Conservation (phyloP, 352 stramenopile species). For the Pythium graminicola region DNA sequence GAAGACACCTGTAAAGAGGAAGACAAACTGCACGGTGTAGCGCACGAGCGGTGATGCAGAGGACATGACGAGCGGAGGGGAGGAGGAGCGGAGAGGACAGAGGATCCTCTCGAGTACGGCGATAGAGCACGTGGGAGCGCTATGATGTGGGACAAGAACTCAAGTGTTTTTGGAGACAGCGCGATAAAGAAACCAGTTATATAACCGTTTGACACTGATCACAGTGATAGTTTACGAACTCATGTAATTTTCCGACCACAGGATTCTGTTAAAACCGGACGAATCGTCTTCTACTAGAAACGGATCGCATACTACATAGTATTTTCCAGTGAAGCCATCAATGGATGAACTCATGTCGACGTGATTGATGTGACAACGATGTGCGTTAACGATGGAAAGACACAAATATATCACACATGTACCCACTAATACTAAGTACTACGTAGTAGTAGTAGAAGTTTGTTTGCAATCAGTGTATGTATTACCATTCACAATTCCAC, state of each 20-base stretch:
- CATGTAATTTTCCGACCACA: neutral
- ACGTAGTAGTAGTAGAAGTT: too few relatives aligned
- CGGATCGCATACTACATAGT: conserved; percentile 4
- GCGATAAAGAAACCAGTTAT: too few relatives aligned
- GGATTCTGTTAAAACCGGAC: conserved; percentile 10
- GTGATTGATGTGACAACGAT: too few relatives aligned
- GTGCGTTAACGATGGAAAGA: too few relatives aligned
- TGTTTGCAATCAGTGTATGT: too few relatives aligned
- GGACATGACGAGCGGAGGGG: neutral
- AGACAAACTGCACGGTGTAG: conserved; percentile 50
- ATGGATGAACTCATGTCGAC: neutral
- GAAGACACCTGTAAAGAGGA: conserved; percentile 77
- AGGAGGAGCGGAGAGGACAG: neutral
- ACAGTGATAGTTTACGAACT: neutral
- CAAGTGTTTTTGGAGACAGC: too few relatives aligned
- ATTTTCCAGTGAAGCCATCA: neutral
- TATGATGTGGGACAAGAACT: too few relatives aligned
- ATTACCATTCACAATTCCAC: too few relatives aligned
- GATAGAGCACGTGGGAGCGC: neutral
- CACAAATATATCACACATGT: too few relatives aligned
- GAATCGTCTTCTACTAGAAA: conserved; percentile 3
- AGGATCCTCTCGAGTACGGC: neutral
- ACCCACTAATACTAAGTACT: too few relatives aligned
- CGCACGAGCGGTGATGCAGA: conserved; percentile 9
- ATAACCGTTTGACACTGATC: too few relatives aligned